These are phyloP conservation scores for Dictyostelium brefeldianum DNA, from an alignment of 78 protist genomes.

Conservation along the genomic window DNA sequence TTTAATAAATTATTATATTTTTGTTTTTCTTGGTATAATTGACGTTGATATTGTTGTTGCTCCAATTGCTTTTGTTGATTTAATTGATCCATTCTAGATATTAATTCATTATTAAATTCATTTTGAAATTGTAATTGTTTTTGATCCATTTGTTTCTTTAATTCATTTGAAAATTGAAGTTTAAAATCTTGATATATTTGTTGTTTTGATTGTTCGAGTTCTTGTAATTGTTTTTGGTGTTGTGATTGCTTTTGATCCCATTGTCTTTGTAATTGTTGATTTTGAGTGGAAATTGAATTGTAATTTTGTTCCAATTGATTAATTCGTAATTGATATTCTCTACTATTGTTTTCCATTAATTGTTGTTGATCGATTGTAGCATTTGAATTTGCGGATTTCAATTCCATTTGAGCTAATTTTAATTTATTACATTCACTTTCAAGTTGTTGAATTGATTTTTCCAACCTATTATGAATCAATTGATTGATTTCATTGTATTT, in stretches of 20 bases:
- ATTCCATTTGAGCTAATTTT: too few species aligned
- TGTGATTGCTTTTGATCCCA: neutral
- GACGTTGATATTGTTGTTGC: neutral
- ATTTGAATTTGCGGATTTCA: too few species aligned
- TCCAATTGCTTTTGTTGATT: slow-evolving; percentile 10
- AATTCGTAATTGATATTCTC: too few species aligned
- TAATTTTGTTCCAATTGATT: too few species aligned
- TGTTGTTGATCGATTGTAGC: too few species aligned
- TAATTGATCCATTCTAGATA: neutral
- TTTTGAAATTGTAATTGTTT: neutral
- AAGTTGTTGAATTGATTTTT: too few species aligned
- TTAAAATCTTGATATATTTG: neutral
- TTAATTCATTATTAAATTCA: too few species aligned
- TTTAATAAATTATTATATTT: neutral
- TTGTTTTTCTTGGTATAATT: neutral
- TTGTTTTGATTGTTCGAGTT: neutral
- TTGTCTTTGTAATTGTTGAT: neutral
- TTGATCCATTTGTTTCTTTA: neutral
- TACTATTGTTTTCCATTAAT: too few species aligned
- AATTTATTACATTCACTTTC: too few species aligned
- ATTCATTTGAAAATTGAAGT: neutral
- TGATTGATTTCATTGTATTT: too few species aligned
- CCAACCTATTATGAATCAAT: too few species aligned
- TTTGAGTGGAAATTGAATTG: neutral
- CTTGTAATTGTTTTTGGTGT: neutral